Percentiles rank a stretch among this genome's conserved stretches.
These are phyloP conservation scores for Hymenoscyphus fraxineus DNA, from an alignment of 2,329 filamentous ascomycete species.

Conservation along the genomic window DNA sequence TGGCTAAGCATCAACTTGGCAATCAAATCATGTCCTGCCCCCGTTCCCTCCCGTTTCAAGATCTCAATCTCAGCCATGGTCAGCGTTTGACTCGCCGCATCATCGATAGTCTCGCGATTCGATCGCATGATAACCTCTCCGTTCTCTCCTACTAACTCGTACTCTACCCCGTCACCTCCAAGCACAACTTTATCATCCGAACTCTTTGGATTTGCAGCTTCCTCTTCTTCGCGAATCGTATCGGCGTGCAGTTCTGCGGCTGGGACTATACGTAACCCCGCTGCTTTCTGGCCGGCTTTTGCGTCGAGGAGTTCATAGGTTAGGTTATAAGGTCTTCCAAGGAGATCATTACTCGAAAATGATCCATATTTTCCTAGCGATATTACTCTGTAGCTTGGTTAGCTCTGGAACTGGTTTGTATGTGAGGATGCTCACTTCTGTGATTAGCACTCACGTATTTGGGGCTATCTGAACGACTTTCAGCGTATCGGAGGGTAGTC, in stretches of 20 bases:
- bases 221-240: constrained; percentile 54
- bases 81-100: constrained; percentile 68
- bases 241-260: constrained; percentile 81
- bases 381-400: constrained; percentile 59
- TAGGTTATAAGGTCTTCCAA: constrained; percentile 86
- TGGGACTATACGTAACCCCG: constrained; percentile 72
- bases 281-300: constrained; percentile 58
- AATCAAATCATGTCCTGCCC: constrained; percentile 83
- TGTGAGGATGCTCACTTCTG: constrained; percentile 24
- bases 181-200: constrained; percentile 43
- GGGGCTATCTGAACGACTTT: constrained; percentile 56
- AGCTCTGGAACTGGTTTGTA: constrained; percentile 12
- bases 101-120: constrained; percentile 57
- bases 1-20: constrained; percentile 90
- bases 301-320: constrained; percentile 86
- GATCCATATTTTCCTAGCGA: constrained; percentile 89
- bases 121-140: constrained; percentile 52
- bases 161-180: constrained; percentile 42
- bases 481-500: constrained; percentile 55
- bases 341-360: constrained; percentile 83
- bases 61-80: constrained; percentile 68
- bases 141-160: constrained; percentile 45
- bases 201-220: constrained; percentile 41
- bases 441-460: constrained; percentile 50
- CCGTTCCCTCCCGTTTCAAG: constrained; percentile 67